These are phyloP conservation scores for Cucumis cinereus DNA, from an alignment of 306 rosid species.

Conservation along the genomic window DNA sequence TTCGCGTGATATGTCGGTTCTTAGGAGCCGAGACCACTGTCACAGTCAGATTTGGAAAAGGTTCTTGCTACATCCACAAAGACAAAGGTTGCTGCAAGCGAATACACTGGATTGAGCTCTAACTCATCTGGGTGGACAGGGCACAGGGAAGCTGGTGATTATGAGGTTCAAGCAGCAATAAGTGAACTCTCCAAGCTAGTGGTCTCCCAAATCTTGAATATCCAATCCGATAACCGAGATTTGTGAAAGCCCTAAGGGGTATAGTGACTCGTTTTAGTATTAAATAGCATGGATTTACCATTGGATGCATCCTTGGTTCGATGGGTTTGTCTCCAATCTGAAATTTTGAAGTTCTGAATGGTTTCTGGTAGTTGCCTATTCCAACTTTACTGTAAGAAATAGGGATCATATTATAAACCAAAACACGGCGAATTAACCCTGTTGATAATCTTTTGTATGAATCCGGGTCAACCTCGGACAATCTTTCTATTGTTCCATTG, in stretches of 20 bases:
- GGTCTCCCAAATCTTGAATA: slow-evolving; percentile 60
- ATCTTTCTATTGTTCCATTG: not conserved
- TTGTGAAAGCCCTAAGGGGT: not conserved
- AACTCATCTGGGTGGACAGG: slow-evolving; percentile 35
- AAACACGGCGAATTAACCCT: not conserved
- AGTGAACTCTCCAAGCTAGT: slow-evolving; percentile 63
- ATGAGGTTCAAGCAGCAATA: slow-evolving; percentile 63
- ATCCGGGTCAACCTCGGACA: not conserved
- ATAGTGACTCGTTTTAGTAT: not conserved
- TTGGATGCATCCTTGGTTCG: not conserved
- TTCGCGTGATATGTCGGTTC: slow-evolving; percentile 2
- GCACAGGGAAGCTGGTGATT: slow-evolving; percentile 45
- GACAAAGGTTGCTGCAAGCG: slow-evolving; percentile 75
- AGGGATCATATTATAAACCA: not conserved
- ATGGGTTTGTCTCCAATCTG: not conserved
- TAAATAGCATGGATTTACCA: not conserved
- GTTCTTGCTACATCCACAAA: slow-evolving; percentile 55
- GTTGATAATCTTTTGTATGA: not conserved
- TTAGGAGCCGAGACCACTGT: slow-evolving; percentile 61
- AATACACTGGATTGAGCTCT: slow-evolving; percentile 41
- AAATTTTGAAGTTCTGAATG: not conserved
- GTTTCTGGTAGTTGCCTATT: not conserved
- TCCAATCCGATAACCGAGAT: slow-evolving; percentile 52
- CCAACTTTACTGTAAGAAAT: not conserved
- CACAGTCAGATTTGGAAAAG: slow-evolving; percentile 57